Conservation (phyloP, 2,329 filamentous ascomycete genomes). For the Annulohypoxylon truncatum region DNA sequence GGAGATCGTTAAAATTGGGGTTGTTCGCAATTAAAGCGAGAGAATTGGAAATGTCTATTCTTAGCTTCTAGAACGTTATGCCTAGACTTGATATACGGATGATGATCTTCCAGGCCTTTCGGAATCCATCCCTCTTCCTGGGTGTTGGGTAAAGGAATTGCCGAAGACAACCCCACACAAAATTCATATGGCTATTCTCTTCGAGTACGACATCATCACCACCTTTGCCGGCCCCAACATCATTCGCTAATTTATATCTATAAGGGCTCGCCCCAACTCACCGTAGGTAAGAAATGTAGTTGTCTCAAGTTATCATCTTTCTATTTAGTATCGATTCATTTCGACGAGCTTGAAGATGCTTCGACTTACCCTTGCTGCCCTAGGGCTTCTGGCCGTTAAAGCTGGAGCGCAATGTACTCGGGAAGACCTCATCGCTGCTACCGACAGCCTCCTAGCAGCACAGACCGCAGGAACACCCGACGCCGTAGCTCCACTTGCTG, state of each 20-base stretch:
- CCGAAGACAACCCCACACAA: constrained; percentile 44
- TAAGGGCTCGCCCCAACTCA: constrained; percentile 16
- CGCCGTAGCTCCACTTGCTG: constrained; percentile 35
- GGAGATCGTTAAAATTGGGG: not conserved
- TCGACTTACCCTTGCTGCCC: constrained; percentile 33
- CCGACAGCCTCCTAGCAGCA: constrained; percentile 44
- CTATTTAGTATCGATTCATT: constrained; percentile 7
- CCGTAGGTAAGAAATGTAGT: not conserved
- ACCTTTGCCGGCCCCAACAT: constrained; percentile 34
- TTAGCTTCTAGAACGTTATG: constrained; percentile 18
- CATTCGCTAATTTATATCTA: constrained; percentile 38
- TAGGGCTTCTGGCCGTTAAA: constrained; percentile 39
- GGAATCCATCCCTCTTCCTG: not conserved
- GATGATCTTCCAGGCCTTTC: constrained; percentile 38
- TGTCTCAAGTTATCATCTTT: constrained; percentile 7
- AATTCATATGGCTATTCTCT: constrained; percentile 49
- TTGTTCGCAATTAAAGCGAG: constrained; percentile 26
- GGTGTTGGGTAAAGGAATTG: constrained; percentile 37
- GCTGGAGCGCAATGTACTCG: constrained; percentile 43
- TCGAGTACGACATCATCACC: constrained; percentile 43
- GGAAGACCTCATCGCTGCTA: constrained; percentile 44
- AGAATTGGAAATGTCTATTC: constrained; percentile 20
- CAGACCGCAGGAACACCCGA: constrained; percentile 43
- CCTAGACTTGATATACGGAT: constrained; percentile 39
- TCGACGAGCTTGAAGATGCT: constrained; percentile 34